Conservation (phyloP, 768 basidiomycete genomes). For the Flagelloscypha sp. region DNA sequence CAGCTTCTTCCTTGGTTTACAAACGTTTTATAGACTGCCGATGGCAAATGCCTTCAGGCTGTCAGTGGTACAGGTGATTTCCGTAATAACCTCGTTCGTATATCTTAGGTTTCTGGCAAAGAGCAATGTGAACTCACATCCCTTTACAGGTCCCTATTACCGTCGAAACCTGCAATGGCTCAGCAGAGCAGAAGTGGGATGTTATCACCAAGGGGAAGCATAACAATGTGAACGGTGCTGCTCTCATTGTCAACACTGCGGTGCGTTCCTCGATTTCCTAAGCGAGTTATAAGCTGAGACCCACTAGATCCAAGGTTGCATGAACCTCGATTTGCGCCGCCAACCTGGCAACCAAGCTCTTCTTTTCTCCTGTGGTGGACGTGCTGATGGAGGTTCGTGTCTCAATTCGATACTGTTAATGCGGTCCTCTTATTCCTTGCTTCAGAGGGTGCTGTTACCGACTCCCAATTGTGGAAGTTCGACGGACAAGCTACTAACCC, state of each 20-base stretch:
- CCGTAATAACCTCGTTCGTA: constrained; percentile 16
- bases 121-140: no score
- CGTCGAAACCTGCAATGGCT: constrained; percentile 11
- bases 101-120: no score
- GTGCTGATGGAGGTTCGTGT: constrained; percentile 15
- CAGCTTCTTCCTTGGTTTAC: not conserved
- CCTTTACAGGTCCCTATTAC: constrained; percentile 13
- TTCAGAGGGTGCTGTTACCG: no score
- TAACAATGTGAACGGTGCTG: constrained; percentile 11
- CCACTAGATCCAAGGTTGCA: constrained; percentile 15
- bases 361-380: constrained; percentile 19
- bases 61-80: constrained; percentile 13
- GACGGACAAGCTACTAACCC: no score
- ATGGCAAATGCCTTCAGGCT: constrained; percentile 14
- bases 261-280: constrained; percentile 3
- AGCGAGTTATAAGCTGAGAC: not conserved
- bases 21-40: constrained; percentile 11
- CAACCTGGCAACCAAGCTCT: constrained; percentile 15
- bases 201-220: constrained; percentile 15
- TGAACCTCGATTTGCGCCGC: constrained; percentile 17
- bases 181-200: constrained; percentile 14
- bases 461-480: no score
- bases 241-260: constrained; percentile 14
- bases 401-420: no score
- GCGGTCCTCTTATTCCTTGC: no score